phyloP scores from a whole-genome alignment of 2,329 filamentous ascomycete species.

The Lithohypha guttulata region DNA sequence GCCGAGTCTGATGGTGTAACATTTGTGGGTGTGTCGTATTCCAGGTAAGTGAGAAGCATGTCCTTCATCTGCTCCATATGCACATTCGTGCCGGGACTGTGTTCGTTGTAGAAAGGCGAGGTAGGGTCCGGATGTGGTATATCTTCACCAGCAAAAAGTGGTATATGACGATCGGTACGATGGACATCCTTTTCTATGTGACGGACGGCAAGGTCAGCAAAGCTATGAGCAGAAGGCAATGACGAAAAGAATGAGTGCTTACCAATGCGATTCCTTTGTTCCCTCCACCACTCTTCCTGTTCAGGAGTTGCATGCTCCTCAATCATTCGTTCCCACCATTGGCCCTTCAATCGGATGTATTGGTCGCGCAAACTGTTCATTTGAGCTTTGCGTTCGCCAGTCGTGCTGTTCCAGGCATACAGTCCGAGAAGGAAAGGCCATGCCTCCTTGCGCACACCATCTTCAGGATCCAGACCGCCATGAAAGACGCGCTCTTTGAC shows the following conservation, averaged over 20 bases:
- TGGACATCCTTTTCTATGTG: slow-evolving; percentile 92
- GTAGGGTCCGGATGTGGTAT: slow-evolving; percentile 93
- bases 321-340: slow-evolving; percentile 91
- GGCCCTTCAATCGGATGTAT: slow-evolving; percentile 84
- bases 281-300: slow-evolving; percentile 89
- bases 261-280: slow-evolving; percentile 90
- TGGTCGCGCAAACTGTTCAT: slow-evolving; percentile 81
- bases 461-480: slow-evolving; percentile 76
- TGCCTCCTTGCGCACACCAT: slow-evolving; percentile 88
- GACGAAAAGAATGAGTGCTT: slow-evolving; percentile 30
- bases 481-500: slow-evolving; percentile 97
- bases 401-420: slow-evolving; percentile 83
- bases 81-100: slow-evolving; percentile 85
- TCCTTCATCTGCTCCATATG: slow-evolving; percentile 99
- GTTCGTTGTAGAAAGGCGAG: slow-evolving; percentile 81
- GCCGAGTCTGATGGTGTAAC: slow-evolving; percentile 4
- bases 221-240: slow-evolving; percentile 35
- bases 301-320: slow-evolving; percentile 71
- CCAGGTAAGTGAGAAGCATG: slow-evolving; percentile 96
- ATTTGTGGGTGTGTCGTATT: slow-evolving; percentile 56
- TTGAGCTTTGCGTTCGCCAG: slow-evolving; percentile 71
- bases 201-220: slow-evolving; percentile 34
- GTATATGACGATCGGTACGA: slow-evolving; percentile 84
- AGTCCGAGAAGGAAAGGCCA: slow-evolving; percentile 92
- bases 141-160: slow-evolving; percentile 93